phyloP scores from a whole-genome alignment of 2,329 filamentous ascomycete species.

The Sporothrix dimorphospora region DNA sequence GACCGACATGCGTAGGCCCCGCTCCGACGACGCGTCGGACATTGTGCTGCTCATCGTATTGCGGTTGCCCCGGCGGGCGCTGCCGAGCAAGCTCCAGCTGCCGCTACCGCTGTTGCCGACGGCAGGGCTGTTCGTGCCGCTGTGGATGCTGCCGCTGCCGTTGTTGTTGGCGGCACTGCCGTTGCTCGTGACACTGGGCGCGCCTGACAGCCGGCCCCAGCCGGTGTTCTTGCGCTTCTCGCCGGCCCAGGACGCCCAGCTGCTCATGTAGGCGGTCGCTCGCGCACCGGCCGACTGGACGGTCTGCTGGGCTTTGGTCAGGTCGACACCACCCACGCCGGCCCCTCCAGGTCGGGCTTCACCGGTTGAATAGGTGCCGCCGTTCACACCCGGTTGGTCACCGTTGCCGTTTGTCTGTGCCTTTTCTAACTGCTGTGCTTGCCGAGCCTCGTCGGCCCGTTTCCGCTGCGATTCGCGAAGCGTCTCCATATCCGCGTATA shows the following conservation, averaged over 20 bases:
- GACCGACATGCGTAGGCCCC: conserved; percentile 31
- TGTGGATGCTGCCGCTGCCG: conserved; percentile 15
- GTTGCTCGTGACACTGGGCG: conserved; percentile 12
- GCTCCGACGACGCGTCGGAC: conserved; percentile 32
- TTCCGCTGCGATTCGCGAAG: conserved; percentile 74
- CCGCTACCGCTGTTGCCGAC: conserved; percentile 15
- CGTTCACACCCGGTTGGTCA: neutral
- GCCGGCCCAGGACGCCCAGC: conserved; percentile 71
- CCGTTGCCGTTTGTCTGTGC: neutral
- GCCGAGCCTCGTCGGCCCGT: conserved; percentile 58
- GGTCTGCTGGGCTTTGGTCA: conserved; percentile 51
- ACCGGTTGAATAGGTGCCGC: neutral
- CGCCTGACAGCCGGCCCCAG: conserved; percentile 38
- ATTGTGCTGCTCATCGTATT: conserved; percentile 36
- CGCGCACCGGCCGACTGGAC: conserved; percentile 56
- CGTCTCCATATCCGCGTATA: conserved; percentile 88
- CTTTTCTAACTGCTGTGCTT: conserved; percentile 29
- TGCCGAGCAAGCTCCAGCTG: conserved; percentile 30
- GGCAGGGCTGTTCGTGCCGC: neutral
- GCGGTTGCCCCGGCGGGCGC: conserved; percentile 30
- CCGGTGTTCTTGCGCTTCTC: conserved; percentile 72
- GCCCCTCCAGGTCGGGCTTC: neutral
- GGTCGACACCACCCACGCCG: conserved; percentile 38
- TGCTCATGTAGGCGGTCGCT: conserved; percentile 67
- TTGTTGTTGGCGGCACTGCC: conserved; percentile 15